Conservation (phyloP, 257 asterid genomes). For the Lantana camara region DNA sequence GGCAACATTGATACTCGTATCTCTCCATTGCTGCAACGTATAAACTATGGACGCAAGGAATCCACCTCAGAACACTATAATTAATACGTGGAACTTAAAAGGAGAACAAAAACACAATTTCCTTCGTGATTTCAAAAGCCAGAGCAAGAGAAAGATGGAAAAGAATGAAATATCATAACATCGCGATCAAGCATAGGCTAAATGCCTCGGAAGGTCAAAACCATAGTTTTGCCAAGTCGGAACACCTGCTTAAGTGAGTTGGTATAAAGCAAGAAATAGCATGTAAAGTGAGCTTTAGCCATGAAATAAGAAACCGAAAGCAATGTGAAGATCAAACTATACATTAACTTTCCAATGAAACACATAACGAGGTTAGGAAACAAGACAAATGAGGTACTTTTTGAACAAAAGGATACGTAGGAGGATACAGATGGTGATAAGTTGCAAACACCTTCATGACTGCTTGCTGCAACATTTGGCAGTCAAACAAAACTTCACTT, state of each 20-base stretch:
- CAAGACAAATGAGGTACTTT: conserved; percentile 11
- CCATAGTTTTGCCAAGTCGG: conserved; percentile 4
- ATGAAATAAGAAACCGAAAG: background rate
- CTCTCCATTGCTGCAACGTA: conserved; percentile 10
- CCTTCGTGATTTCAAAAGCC: too few species aligned
- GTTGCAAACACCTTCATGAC: conserved; percentile 54
- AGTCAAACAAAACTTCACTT: conserved; percentile 28
- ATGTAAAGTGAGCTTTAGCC: background rate
- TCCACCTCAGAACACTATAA: conserved; percentile 5
- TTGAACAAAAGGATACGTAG: conserved; percentile 72
- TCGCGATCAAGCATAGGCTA: background rate
- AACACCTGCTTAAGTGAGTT: conserved; percentile 19
- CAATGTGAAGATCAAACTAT: conserved; percentile 6
- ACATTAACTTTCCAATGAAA: background rate
- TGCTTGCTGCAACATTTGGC: conserved; percentile 55
- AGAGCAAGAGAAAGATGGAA: too few species aligned
- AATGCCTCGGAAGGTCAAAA: conserved; percentile 30
- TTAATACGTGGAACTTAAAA: too few species aligned
- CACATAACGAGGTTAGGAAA: background rate
- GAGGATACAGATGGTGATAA: conserved; percentile 73
- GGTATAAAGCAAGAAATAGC: conserved; percentile 17
- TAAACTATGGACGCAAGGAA: conserved; percentile 9
- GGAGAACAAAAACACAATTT: background rate
- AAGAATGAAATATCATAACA: background rate
- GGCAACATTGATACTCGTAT: too few species aligned